A percentile compares a stretch with the other conserved stretches of the same genome.
Evolutionary conservation across 2,329 filamentous ascomycete genomes (phyloP).

Genomic region (Dactylellina parvicollis): DNA sequence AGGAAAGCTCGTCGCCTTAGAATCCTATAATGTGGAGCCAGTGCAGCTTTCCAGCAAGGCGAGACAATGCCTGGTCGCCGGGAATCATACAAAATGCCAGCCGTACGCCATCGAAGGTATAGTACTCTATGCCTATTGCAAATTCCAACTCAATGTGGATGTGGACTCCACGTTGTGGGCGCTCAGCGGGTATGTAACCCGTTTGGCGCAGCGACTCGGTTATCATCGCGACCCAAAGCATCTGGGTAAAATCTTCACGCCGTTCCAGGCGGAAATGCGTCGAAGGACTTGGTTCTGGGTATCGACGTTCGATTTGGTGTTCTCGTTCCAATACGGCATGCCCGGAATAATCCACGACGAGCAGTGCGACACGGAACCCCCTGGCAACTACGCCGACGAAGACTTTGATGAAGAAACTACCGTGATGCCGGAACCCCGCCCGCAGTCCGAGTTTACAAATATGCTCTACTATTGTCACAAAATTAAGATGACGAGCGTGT

Average conservation of each 20-base stretch:
- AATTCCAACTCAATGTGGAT: constrained; percentile 63
- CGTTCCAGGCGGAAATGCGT: constrained; percentile 67
- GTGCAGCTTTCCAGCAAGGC: constrained; percentile 61
- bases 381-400: constrained; percentile 65
- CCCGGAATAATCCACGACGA: constrained; percentile 66
- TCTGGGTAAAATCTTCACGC: constrained; percentile 59
- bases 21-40: constrained; percentile 57
- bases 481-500: constrained; percentile 63
- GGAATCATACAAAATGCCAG: constrained; percentile 64
- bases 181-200: constrained; percentile 64
- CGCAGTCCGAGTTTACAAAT: constrained; percentile 63
- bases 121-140: constrained; percentile 64
- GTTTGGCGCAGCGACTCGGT: constrained; percentile 67
- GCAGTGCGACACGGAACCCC: constrained; percentile 64
- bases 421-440: constrained; percentile 63
- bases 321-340: constrained; percentile 67
- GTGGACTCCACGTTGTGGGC: constrained; percentile 65
- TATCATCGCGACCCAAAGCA: constrained; percentile 64
- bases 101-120: constrained; percentile 66
- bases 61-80: constrained; percentile 65
- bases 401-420: constrained; percentile 66
- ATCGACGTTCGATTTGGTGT: constrained; percentile 65
- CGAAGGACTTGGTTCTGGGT: constrained; percentile 66
- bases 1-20: constrained; percentile 43
- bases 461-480: constrained; percentile 64